Base-by-base conservation (phyloP, 129 eudicot species). In the Artemisia tridentata region DNA sequence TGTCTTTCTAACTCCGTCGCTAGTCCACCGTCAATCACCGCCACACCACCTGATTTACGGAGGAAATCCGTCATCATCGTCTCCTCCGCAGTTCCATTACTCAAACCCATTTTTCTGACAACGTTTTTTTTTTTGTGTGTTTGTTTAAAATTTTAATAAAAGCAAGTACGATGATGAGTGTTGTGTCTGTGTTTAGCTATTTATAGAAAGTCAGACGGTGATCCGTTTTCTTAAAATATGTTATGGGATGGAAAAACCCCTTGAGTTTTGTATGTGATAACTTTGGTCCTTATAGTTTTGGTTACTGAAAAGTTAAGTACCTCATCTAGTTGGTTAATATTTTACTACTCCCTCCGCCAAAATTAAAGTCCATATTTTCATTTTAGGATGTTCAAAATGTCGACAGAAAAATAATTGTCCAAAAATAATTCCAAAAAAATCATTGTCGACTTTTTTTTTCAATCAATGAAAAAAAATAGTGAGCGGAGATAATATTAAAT, bases 1-100 rank as follows among this genome's bases (percentile, higher is more conserved):
- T 86, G 98, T 19, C 96, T 81, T 74, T 92, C 98, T 8, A 92
- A 86, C 90, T 92, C 98, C 86, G 98, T 92, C 66, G 98, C 98
- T 14, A 92, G 84, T 2, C 98, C 98, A 63, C 98, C 98, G 83
- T 92, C 96, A 55, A 92, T 83, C 60, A 92, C 79, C 20, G 92
- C 96, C 7, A 87, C 83, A 80, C 96, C 96, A 56, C 98, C 98
- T 68, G 85, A 78, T 56, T 87, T 73, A 4, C 58, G 75, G 75
- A 92, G 88, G 75, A 92, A 85, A 67, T 92, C 96, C 16, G 90
- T 71, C 78, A 92, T 81, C 72, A 79, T 62, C 73, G 82, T 72
- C 21, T 55, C 57, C 29, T 48, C 57, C 19, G 38, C 67, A 34
- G 7, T 59, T 56, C 63, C 81, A 76, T 63, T 75, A 19, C 73